Evolutionary conservation across 2,329 filamentous ascomycete species (phyloP).

Genomic region (Aspergillus sp.): DNA sequence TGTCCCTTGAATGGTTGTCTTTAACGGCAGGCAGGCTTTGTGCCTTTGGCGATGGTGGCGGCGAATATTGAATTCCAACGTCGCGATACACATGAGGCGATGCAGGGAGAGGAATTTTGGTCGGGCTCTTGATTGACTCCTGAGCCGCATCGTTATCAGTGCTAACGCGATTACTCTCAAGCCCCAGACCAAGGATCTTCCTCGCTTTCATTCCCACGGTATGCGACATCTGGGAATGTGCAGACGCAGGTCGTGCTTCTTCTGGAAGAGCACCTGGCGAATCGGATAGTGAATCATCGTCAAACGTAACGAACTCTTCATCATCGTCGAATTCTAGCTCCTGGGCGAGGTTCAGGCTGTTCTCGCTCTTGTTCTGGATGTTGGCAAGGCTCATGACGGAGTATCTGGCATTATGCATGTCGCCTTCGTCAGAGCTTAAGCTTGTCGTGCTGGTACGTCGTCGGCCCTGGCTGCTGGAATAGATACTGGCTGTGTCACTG

Average conservation of each 20-base stretch:
- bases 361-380: slow-evolving; percentile 50
- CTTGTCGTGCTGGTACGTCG: slow-evolving; percentile 54
- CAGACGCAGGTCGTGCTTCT: slow-evolving; percentile 33
- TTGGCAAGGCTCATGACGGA: slow-evolving; percentile 59
- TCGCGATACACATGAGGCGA: slow-evolving; percentile 57
- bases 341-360: slow-evolving; percentile 73
- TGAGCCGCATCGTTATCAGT: slow-evolving; percentile 18
- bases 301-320: slow-evolving; percentile 56
- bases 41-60: slow-evolving; percentile 61
- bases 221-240: slow-evolving; percentile 31
- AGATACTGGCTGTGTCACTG: slow-evolving; percentile 65
- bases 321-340: slow-evolving; percentile 84
- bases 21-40: slow-evolving; percentile 8
- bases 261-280: slow-evolving; percentile 39
- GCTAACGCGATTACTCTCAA: slow-evolving; percentile 19
- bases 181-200: slow-evolving; percentile 40
- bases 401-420: slow-evolving; percentile 57
- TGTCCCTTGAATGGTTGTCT: slow-evolving; percentile 20
- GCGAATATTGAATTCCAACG: slow-evolving; percentile 74
- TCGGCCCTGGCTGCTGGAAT: slow-evolving; percentile 58
- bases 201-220: slow-evolving; percentile 36
- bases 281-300: slow-evolving; percentile 62
- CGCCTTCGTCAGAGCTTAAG: slow-evolving; percentile 44
- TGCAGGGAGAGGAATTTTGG: background rate
- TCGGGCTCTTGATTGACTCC: slow-evolving; percentile 27